These are phyloP conservation scores for Ophiostoma perfectum DNA, from an alignment of 2,329 filamentous ascomycete genomes.

Conservation along the genomic window DNA sequence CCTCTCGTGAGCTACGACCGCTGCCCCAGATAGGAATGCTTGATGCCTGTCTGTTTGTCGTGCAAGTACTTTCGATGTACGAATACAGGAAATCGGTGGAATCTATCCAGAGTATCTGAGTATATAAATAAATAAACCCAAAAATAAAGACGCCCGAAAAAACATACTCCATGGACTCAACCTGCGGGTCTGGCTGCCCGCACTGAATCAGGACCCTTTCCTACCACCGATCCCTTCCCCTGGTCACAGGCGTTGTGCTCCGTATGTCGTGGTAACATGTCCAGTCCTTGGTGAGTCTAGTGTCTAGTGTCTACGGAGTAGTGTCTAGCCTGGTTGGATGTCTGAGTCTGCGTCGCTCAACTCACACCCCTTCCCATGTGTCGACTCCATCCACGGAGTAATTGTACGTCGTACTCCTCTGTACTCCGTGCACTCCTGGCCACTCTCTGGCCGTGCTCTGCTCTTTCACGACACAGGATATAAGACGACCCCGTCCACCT, in stretches of 20 bases:
- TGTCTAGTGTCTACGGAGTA: too few relatives aligned
- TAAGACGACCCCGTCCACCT: constrained; percentile 11
- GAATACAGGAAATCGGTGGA: neutral
- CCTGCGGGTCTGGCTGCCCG: neutral
- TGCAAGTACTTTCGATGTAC: neutral
- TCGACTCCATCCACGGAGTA: neutral
- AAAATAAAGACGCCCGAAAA: neutral
- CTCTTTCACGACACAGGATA: constrained; percentile 11
- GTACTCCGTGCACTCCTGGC: constrained; percentile 10
- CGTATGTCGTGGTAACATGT: neutral
- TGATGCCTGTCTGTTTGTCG: neutral
- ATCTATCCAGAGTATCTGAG: neutral
- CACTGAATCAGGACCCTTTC: neutral
- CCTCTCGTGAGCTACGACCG: neutral
- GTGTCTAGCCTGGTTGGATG: too few relatives aligned
- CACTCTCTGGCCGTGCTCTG: constrained; percentile 21
- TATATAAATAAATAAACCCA: neutral
- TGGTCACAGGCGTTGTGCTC: neutral
- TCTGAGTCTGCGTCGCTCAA: neutral
- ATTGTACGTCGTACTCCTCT: neutral
- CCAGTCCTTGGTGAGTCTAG: too few relatives aligned
- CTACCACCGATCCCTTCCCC: neutral
- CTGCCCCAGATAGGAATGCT: neutral
- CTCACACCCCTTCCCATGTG: constrained; percentile 11
- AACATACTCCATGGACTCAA: neutral